Evolutionary conservation across 345 rosid species (phyloP).

Genomic region (Raphanus raphanistrum): DNA sequence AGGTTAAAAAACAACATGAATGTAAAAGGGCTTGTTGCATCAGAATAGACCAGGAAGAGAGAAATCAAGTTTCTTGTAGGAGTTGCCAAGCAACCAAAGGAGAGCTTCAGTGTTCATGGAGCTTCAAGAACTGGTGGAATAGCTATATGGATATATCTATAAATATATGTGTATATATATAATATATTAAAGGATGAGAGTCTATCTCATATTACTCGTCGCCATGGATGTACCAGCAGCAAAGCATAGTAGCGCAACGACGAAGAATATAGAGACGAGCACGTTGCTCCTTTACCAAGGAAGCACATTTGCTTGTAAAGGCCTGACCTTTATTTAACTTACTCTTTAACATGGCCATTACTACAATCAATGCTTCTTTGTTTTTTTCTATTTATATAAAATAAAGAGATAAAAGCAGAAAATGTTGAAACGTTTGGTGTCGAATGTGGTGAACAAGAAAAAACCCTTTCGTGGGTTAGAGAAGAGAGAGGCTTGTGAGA

Average conservation of each 20-base stretch:
- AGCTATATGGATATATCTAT: not conserved
- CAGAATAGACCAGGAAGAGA: slow-evolving; percentile 6
- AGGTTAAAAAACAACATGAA: no score
- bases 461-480: slow-evolving; percentile 25
- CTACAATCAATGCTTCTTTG: slow-evolving; percentile 4
- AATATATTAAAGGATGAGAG: not conserved
- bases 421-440: slow-evolving; percentile 16
- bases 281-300: slow-evolving; percentile 64
- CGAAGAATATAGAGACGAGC: slow-evolving; percentile 74
- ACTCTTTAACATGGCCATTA: slow-evolving; percentile 50
- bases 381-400: not conserved
- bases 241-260: slow-evolving; percentile 85
- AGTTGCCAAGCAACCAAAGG: slow-evolving; percentile 17
- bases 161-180: not conserved
- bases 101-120: slow-evolving; percentile 22
- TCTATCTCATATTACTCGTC: slow-evolving; percentile 45
- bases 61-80: slow-evolving; percentile 20
- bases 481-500: slow-evolving; percentile 27
- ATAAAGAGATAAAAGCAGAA: not conserved
- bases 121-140: slow-evolving; percentile 16
- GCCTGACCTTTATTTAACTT: slow-evolving; percentile 45
- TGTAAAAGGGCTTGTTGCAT: slow-evolving; percentile 34
- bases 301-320: slow-evolving; percentile 65
- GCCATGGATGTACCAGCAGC: slow-evolving; percentile 67
- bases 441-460: slow-evolving; percentile 20